Base-by-base conservation (phyloP, 2,329 filamentous ascomycete species). In the Onygenales sp. region DNA sequence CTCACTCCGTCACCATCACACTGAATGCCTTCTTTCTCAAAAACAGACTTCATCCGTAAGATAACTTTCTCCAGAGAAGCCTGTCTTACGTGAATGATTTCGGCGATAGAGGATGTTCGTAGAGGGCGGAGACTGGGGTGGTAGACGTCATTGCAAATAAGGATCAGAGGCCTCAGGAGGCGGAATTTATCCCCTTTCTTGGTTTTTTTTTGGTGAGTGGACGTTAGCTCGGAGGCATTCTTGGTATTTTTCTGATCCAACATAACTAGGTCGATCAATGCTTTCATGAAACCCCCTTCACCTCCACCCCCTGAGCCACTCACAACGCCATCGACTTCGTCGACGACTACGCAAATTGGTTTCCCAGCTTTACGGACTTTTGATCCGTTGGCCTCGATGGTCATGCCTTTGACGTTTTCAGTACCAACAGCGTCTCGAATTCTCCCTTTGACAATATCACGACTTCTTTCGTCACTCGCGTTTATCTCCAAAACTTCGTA, bases 401-500 rank as follows among this genome's bases (percentile, higher is more conserved):
- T 79, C 64, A 69, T 82, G 49, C 76, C 81, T 65, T 88, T 93
- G 56, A 98, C 92, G 55, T 88, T 96, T 67, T 98, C 92, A 0
- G 93, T 98, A 0, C 88, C 91, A 36, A 98, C 79, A 67, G 88
- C 92, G 53, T 95, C 95, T 61, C 88, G 81, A 59, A 98, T 96
- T 13, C 90, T 81, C 6, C 88, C 89, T 65, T 88, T 93, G 37
- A 98, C 93, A 1, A 98, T 89, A 63, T 92, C 84, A 33, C 81
- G 80, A 64, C 89, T 95, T 62, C 93, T 81, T 65, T 98, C 94
- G 65, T 98, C 93, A 62, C 92, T 97, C 7, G 94, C 93, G 63
- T 98, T 98, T 71, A 98, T 95, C 67, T 98, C 93, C 65, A 97
- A 81, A 1, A 95, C 87, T 63, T 97, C 93, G 63, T 98, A 98